Base-by-base conservation (phyloP, 192 early-diverging fungal species). In the Podila epicladia region DNA sequence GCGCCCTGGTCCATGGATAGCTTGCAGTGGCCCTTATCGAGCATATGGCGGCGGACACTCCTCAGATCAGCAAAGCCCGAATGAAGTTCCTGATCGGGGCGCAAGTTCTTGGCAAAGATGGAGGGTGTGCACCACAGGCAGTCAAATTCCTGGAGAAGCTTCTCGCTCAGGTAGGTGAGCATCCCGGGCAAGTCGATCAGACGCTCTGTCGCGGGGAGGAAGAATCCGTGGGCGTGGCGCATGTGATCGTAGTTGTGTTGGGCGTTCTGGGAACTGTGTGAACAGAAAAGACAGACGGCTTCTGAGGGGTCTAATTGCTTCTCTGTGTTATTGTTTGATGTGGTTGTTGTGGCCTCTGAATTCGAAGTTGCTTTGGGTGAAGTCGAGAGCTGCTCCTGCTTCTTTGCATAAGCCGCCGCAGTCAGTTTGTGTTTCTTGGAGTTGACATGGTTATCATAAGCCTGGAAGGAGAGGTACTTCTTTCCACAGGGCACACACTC, bases 371-470 rank as follows among this genome's bases (percentile, higher is more conserved):
- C 29, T 8, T 31, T 12, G 3, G 41, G 13, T 63, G 11, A 31
- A 8, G 22, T 37, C 45, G 11, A 55, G 45, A 8, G 57, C 64
- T 73, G 28, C 19, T 68, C 31, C 26, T 68, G 62, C 22, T 71
- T 71, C 38, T 80, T 80, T 33, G 67, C 77, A 28, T 73, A 69
- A 12, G 65, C 51, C 7, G 53, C 33, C 5, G 84, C 87, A 1
- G 80, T 83, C 68, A 88, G 88, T 84, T 95, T 93, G 88, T 99
- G 98, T 76, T 98, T 99, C 73, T 97, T 98, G 65, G 95, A 96
- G 41, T 86, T 83, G 41, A 96, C 64, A 75, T 99, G 98, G 83
- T 95, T 98, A 38, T 91, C 87, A 75, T 93, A 97, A 3, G 92
- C 92, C 67, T 97, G 95, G 69, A 96, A 90, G 48, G 94, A 91